Evolutionary conservation across 2,329 filamentous ascomycete species (phyloP).

Genomic region (Chalaropsis ovoidea): DNA sequence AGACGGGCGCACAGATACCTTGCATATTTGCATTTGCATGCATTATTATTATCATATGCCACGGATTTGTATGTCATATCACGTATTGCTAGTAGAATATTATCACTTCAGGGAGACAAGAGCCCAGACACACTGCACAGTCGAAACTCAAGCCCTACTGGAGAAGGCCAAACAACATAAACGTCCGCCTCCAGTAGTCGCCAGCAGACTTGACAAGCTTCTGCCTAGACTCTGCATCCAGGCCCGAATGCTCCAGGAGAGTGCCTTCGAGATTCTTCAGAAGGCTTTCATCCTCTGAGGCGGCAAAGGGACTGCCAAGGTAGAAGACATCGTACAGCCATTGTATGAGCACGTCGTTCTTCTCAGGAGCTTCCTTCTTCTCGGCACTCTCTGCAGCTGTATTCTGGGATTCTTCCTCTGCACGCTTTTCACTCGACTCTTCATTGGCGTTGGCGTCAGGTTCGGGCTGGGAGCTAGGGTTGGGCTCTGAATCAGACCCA

Average conservation of each 20-base stretch:
- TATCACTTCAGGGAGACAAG: background rate
- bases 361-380: conserved; percentile 6
- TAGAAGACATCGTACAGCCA: conserved; percentile 52
- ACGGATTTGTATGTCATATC: background rate
- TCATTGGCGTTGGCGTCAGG: background rate
- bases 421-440: background rate
- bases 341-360: conserved; percentile 44
- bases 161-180: conserved; percentile 70
- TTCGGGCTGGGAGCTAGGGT: background rate
- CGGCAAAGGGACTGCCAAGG: conserved; percentile 39
- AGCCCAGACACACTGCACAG: too few species aligned
- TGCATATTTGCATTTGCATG: conserved; percentile 18
- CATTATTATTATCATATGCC: conserved; percentile 1
- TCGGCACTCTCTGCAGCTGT: conserved; percentile 20
- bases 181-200: conserved; percentile 77
- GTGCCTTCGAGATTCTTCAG: conserved; percentile 40
- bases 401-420: conserved; percentile 13
- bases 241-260: conserved; percentile 38
- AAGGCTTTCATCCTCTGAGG: conserved; percentile 29
- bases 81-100: background rate
- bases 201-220: conserved; percentile 48
- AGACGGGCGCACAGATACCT: conserved; percentile 8
- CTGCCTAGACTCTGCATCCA: conserved; percentile 36
- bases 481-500: background rate
- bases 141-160: conserved; percentile 31